Evolutionary conservation across 176 grass and related monocot genomes (phyloP).

Genomic region (Bromus sterilis): DNA sequence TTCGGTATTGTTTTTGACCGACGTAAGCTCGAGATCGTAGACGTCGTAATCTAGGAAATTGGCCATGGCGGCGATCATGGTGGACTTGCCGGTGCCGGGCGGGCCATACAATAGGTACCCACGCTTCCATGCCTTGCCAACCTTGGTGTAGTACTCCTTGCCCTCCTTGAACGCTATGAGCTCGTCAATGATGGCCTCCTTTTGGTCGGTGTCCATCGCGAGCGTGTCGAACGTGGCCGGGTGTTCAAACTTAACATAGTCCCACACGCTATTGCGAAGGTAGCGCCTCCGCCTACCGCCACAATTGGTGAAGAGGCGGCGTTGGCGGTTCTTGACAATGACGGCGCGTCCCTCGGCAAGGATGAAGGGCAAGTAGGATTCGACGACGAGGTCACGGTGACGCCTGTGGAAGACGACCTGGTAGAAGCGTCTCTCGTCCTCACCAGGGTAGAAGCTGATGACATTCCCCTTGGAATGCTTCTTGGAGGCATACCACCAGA

Average conservation of each 20-base stretch:
- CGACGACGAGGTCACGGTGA: not conserved
- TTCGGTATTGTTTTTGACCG: constrained; percentile 39
- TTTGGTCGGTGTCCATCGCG: constrained; percentile 38
- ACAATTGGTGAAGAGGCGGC: constrained; percentile 24
- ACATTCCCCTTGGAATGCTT: not conserved
- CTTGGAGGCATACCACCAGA: not conserved
- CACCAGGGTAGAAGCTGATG: not conserved
- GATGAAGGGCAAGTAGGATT: constrained; percentile 30
- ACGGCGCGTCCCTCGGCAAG: constrained; percentile 12
- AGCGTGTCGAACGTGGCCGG: constrained; percentile 25
- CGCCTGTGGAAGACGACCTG: not conserved
- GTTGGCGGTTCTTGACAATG: constrained; percentile 10
- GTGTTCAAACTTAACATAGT: constrained; percentile 34
- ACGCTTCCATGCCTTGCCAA: constrained; percentile 54
- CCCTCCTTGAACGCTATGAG: constrained; percentile 23
- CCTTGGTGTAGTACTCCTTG: constrained; percentile 39
- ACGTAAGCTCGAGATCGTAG: constrained; percentile 49
- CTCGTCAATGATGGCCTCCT: constrained; percentile 36
- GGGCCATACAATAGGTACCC: constrained; percentile 50
- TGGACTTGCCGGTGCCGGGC: constrained; percentile 54
- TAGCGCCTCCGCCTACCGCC: not conserved
- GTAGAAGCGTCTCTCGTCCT: constrained; percentile 2
- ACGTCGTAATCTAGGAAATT: constrained; percentile 43
- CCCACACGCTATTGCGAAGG: not conserved
- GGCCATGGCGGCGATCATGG: constrained; percentile 55